Conservation (phyloP, 2,329 filamentous ascomycete genomes). For the Eutypa lata region DNA sequence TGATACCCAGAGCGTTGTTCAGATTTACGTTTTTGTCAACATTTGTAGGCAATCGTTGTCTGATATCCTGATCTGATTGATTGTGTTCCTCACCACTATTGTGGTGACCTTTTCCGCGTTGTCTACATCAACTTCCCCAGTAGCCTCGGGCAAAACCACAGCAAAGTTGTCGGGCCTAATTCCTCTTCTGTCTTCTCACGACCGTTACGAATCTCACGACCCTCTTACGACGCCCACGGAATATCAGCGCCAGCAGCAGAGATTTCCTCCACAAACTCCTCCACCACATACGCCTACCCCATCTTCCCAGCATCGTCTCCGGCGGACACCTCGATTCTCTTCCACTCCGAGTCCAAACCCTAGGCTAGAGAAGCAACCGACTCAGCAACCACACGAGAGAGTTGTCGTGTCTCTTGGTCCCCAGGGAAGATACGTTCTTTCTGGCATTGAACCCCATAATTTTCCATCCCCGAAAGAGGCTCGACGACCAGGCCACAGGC, state of each 20-base stretch:
- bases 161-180: conserved; percentile 45
- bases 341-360: conserved; percentile 40
- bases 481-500: conserved; percentile 30
- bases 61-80: conserved; percentile 9
- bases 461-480: conserved; percentile 18
- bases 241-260: conserved; percentile 41
- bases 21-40: background rate
- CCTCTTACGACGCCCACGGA: conserved; percentile 34
- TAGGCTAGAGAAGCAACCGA: conserved; percentile 24
- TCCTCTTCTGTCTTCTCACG: conserved; percentile 40
- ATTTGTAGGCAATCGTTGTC: conserved; percentile 1
- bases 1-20: background rate
- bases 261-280: conserved; percentile 33
- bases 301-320: conserved; percentile 46
- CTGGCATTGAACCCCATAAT: conserved; percentile 27
- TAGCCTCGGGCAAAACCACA: conserved; percentile 33
- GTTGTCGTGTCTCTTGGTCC: conserved; percentile 48
- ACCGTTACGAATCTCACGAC: conserved; percentile 55
- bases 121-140: conserved; percentile 38
- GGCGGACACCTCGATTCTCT: conserved; percentile 51
- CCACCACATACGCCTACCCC: conserved; percentile 33
- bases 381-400: conserved; percentile 29
- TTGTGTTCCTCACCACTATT: conserved; percentile 29
- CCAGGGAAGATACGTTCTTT: conserved; percentile 33
- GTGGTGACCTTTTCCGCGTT: conserved; percentile 45